Evolutionary conservation across 371 early-diverging fungal species (phyloP).

Genomic region (Mortierella sp.): DNA sequence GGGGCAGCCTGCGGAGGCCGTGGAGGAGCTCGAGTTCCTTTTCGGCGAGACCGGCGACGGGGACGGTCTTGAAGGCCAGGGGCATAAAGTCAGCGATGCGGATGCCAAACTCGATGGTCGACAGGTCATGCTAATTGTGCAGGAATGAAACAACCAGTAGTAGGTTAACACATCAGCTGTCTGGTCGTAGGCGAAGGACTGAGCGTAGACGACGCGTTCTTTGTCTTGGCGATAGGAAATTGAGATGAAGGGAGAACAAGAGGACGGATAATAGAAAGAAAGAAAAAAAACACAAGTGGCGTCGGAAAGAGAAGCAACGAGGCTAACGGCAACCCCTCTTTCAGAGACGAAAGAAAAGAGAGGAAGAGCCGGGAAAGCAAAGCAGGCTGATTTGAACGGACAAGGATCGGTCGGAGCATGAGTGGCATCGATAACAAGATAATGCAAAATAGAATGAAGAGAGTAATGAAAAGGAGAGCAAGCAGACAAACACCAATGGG

Average conservation of each 20-base stretch:
- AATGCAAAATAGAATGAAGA: background rate
- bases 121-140: constrained; percentile 42
- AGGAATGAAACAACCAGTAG: background rate
- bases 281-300: background rate
- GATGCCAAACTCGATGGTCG: constrained; percentile 70
- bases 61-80: constrained; percentile 74
- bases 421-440: background rate
- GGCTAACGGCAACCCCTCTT: background rate
- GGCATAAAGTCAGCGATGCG: constrained; percentile 66
- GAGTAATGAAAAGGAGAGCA: background rate
- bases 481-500: background rate
- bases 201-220: constrained; percentile 1
- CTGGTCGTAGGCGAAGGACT: background rate
- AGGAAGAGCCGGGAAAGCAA: background rate
- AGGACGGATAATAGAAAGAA: background rate
- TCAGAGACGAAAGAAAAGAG: background rate
- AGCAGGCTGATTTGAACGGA: background rate
- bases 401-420: constrained; percentile 1
- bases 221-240: background rate
- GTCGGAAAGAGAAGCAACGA: background rate
- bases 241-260: background rate
- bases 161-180: background rate
- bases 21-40: constrained; percentile 66
- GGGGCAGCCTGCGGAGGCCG: constrained; percentile 57
- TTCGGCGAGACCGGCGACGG: constrained; percentile 61